Conservation (phyloP, 2,329 filamentous ascomycete species). For the Rhynchosporium graminicola region DNA sequence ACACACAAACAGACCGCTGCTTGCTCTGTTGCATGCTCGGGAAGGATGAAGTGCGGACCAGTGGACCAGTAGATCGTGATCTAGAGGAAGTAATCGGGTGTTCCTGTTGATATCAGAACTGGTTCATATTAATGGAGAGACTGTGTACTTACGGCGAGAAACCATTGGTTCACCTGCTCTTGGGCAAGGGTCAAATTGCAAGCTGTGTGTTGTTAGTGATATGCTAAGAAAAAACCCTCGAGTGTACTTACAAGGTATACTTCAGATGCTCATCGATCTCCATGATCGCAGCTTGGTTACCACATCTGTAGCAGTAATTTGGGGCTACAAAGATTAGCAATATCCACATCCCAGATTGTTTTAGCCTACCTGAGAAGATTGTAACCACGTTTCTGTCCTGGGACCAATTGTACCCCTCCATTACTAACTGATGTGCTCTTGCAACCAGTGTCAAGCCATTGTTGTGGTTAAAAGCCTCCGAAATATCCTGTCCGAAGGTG, state of each 20-base stretch:
- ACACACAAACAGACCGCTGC: conserved; percentile 34
- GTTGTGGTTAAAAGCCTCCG: conserved; percentile 98
- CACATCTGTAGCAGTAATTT: conserved; percentile 98
- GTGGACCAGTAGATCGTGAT: conserved; percentile 18
- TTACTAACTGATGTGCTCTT: conserved; percentile 95
- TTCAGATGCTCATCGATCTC: conserved; percentile 99
- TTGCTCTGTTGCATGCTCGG: conserved; percentile 28
- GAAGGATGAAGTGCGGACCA: neutral
- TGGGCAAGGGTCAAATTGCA: conserved; percentile 98
- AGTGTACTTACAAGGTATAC: conserved; percentile 87
- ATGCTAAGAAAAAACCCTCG: neutral
- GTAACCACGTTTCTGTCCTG: conserved; percentile 98
- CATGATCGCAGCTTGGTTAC: conserved; percentile 99
- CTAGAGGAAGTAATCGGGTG: conserved; percentile 98
- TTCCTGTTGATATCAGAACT: conserved; percentile 51
- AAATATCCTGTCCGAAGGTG: conserved; percentile 96
- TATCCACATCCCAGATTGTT: neutral
- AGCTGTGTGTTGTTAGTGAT: conserved; percentile 56
- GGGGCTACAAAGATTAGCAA: conserved; percentile 56
- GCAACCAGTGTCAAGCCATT: conserved; percentile 96
- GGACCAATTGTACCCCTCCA: conserved; percentile 99
- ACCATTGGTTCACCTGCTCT: conserved; percentile 98
- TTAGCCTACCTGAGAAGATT: conserved; percentile 82
- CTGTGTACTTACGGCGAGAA: conserved; percentile 70
- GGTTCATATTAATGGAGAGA: neutral